Conservation (phyloP, 345 rosid species). For the Salix dunnii region DNA sequence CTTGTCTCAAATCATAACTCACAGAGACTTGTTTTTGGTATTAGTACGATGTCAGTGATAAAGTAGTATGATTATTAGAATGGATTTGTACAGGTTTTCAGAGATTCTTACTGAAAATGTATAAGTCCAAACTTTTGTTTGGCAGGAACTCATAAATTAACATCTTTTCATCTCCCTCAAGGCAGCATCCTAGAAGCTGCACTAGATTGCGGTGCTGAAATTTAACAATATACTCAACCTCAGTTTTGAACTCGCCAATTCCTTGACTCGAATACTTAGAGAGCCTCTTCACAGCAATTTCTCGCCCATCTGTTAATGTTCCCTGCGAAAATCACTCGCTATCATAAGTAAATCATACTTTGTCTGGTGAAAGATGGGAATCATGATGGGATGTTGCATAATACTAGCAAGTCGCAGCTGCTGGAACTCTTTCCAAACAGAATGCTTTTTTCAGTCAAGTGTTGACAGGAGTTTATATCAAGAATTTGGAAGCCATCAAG, state of each 20-base stretch:
- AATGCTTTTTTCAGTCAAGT: not conserved
- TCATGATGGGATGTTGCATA: not conserved
- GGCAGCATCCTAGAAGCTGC: conserved; percentile 32
- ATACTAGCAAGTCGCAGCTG: not conserved
- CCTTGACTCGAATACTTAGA: conserved; percentile 30
- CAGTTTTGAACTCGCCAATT: conserved; percentile 26
- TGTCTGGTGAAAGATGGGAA: not conserved
- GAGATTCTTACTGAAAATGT: conserved; percentile 23
- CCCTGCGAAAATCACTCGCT: conserved; percentile 16
- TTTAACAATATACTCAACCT: conserved; percentile 24
- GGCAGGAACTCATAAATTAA: conserved; percentile 31
- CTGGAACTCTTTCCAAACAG: not conserved
- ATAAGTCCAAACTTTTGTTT: conserved; percentile 30
- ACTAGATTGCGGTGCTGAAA: conserved; percentile 35
- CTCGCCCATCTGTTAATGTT: conserved; percentile 23
- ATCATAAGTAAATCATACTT: not conserved
- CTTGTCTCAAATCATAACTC: not conserved
- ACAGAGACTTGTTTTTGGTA: not conserved
- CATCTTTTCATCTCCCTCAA: conserved; percentile 23
- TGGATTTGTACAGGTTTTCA: not conserved
- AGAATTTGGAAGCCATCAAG: not conserved
- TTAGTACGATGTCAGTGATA: not conserved
- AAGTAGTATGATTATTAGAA: not conserved
- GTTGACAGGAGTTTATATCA: not conserved
- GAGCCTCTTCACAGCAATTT: conserved; percentile 30